These are phyloP conservation scores for Cylindrodendrum hubeiense DNA, from an alignment of 2,329 filamentous ascomycete species.

Conservation along the genomic window DNA sequence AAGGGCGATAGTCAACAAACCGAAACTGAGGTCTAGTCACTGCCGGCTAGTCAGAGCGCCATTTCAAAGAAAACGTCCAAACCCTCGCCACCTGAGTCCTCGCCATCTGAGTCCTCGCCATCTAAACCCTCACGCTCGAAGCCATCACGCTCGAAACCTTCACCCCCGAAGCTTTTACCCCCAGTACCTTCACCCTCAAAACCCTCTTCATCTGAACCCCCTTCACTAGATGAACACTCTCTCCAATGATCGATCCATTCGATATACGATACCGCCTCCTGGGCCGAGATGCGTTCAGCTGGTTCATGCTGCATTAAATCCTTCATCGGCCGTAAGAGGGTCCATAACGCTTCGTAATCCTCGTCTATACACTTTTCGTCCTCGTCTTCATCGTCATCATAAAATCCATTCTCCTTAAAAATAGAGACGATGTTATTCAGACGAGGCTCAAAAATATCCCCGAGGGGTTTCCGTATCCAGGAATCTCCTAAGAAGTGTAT, in stretches of 20 bases:
- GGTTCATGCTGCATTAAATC: constrained; percentile 15
- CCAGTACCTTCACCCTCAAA: too few species aligned
- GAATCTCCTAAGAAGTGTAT: background rate
- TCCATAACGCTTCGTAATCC: constrained; percentile 17
- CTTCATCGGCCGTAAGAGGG: constrained; percentile 7
- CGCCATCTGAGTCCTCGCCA: background rate
- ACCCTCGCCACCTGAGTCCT: too few species aligned
- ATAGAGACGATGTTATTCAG: background rate
- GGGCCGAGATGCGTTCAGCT: constrained; percentile 1
- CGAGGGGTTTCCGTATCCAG: background rate
- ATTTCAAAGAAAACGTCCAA: too few species aligned
- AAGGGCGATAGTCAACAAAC: too few species aligned
- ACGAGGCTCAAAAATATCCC: background rate
- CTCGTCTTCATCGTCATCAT: background rate
- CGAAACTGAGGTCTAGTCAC: too few species aligned
- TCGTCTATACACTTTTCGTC: background rate
- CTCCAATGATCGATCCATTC: constrained; percentile 41
- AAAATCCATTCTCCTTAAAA: background rate
- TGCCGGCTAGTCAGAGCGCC: too few species aligned
- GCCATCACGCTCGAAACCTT: too few species aligned
- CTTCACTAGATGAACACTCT: background rate
- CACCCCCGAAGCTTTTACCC: too few species aligned
- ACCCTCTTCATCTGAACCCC: too few species aligned
- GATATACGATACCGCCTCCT: constrained; percentile 3
- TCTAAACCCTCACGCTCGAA: too few species aligned